phyloP scores from a whole-genome alignment of 768 basidiomycete genomes.

The Leccinellum luteum region DNA sequence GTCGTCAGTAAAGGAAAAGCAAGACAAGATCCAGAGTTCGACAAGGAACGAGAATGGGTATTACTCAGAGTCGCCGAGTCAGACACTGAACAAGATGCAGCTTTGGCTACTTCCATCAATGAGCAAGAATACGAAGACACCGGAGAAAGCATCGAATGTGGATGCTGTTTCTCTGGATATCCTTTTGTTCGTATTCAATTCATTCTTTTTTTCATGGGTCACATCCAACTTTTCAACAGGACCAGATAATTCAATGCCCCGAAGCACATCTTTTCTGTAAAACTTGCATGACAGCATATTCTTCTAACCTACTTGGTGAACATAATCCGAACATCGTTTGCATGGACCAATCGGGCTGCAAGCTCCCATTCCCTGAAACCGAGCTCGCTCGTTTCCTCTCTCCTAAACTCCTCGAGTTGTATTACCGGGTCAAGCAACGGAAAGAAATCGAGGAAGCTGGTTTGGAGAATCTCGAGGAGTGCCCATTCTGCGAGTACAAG shows the following conservation, averaged over 20 bases:
- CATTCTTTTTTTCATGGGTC: not conserved
- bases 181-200: slow-evolving; percentile 54
- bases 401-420: slow-evolving; percentile 63
- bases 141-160: slow-evolving; percentile 75
- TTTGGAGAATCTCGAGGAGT: slow-evolving; percentile 80
- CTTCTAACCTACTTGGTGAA: slow-evolving; percentile 61
- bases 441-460: slow-evolving; percentile 79
- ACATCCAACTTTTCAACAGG: slow-evolving; percentile 39
- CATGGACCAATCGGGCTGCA: slow-evolving; percentile 79
- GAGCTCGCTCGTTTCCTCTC: slow-evolving; percentile 70
- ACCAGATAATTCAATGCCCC: slow-evolving; percentile 84
- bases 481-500: slow-evolving; percentile 88
- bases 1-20: slow-evolving; percentile 40
- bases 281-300: slow-evolving; percentile 66
- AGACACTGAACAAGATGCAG: slow-evolving; percentile 25
- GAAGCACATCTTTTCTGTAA: slow-evolving; percentile 87
- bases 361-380: slow-evolving; percentile 60
- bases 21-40: slow-evolving; percentile 45
- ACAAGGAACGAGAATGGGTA: slow-evolving; percentile 47
- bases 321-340: slow-evolving; percentile 67
- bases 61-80: slow-evolving; percentile 32
- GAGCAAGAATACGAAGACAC: slow-evolving; percentile 46
- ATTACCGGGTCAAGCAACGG: slow-evolving; percentile 70
- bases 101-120: slow-evolving; percentile 32
- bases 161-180: slow-evolving; percentile 78